Conservation (phyloP, 2,329 filamentous ascomycete genomes). For the Fusarium bulbicola region DNA sequence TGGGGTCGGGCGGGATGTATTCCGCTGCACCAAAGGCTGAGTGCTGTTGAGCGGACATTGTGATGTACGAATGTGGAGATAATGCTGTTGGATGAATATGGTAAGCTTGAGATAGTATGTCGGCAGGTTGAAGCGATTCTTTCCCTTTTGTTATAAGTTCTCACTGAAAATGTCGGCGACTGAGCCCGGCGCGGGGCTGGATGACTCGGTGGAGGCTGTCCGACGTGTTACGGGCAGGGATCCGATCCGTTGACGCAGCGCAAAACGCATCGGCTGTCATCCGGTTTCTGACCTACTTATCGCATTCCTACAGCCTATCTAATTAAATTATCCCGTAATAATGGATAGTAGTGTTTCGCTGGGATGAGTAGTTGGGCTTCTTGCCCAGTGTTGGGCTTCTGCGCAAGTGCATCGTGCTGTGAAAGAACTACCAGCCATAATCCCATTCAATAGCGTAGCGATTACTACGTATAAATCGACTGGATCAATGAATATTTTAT, state of each 20-base stretch:
- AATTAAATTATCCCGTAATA: accelerated
- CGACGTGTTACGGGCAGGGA: not conserved
- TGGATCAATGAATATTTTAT: accelerated
- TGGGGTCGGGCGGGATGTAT: slow-evolving; percentile 44
- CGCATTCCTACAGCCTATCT: not conserved
- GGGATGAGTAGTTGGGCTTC: not conserved
- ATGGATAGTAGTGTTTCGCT: not conserved
- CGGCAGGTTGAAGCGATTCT: not conserved
- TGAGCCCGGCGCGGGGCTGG: not conserved
- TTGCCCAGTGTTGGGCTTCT: not conserved
- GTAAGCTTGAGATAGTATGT: not conserved
- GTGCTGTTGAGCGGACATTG: not conserved
- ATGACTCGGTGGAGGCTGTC: not conserved
- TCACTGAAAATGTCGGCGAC: not conserved
- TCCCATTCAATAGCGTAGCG: not conserved
- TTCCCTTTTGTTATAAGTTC: not conserved
- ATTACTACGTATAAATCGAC: not conserved
- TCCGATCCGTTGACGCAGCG: not conserved
- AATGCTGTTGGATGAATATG: not conserved
- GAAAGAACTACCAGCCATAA: not conserved
- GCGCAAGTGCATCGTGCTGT: not conserved
- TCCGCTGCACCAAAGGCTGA: slow-evolving; percentile 37
- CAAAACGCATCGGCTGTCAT: not conserved
- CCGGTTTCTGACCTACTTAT: not conserved
- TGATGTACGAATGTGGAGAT: not conserved